A percentile compares a stretch with the other conserved stretches of the same genome.
These are phyloP conservation scores for Rhizopogon roseolus DNA, from an alignment of 768 basidiomycete genomes.

Conservation along the genomic window DNA sequence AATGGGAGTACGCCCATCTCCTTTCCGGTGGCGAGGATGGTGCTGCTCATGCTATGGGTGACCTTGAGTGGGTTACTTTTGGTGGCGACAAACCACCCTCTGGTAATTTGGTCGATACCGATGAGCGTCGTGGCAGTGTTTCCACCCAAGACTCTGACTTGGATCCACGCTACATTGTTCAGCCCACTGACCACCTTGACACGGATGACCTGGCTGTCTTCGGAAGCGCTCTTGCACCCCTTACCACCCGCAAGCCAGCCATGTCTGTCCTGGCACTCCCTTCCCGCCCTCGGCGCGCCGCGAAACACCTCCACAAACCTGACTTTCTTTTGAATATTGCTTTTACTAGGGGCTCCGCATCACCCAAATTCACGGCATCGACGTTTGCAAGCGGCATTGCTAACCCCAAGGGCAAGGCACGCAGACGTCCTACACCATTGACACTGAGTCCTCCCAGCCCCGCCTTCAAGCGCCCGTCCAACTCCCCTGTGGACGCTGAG, in stretches of 20 bases:
- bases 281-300: slow-evolving; percentile 27
- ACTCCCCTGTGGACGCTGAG: slow-evolving; percentile 31
- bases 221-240: slow-evolving; percentile 20
- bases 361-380: slow-evolving; percentile 9
- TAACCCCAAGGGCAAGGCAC: slow-evolving; percentile 23
- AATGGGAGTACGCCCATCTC: slow-evolving; percentile 62
- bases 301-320: slow-evolving; percentile 34
- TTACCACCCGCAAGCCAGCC: slow-evolving; percentile 23
- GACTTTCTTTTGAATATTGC: slow-evolving; percentile 29
- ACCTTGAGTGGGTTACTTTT: slow-evolving; percentile 43
- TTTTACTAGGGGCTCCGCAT: slow-evolving; percentile 12
- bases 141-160: slow-evolving; percentile 53
- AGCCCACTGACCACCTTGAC: slow-evolving; percentile 24
- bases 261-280: slow-evolving; percentile 33
- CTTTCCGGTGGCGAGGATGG: slow-evolving; percentile 35
- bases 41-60: slow-evolving; percentile 19
- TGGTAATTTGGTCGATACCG: slow-evolving; percentile 7
- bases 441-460: slow-evolving; percentile 30
- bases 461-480: slow-evolving; percentile 25
- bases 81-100: slow-evolving; percentile 20
- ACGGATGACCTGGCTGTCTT: slow-evolving; percentile 33
- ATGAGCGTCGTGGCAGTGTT: slow-evolving; percentile 38
- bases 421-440: slow-evolving; percentile 40
- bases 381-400: slow-evolving; percentile 1
- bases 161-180: slow-evolving; percentile 44